Percentiles rank a stretch among this genome's conserved stretches.
Conservation (phyloP, 1,284 basidiomycete genomes). For the Pseudozyma sp. region DNA sequence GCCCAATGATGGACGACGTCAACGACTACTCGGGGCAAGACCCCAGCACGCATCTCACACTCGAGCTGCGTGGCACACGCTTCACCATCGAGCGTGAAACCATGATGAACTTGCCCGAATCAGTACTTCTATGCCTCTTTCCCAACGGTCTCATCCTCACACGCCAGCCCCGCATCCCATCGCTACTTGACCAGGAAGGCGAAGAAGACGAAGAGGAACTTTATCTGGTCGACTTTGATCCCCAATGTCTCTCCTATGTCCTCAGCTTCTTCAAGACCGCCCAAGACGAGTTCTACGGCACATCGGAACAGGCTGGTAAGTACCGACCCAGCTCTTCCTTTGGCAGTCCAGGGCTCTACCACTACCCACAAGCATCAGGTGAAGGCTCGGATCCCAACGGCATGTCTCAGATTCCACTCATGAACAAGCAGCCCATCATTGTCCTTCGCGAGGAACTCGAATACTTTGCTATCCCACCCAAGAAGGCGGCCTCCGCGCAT, state of each 20-base stretch:
- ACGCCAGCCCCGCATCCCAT: conserved; percentile 78
- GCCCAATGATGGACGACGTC: conserved; percentile 47
- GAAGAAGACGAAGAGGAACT: conserved; percentile 86
- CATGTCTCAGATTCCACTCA: conserved; percentile 75
- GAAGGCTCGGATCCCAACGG: conserved; percentile 70
- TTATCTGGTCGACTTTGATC: conserved; percentile 97
- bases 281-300: conserved; percentile 92
- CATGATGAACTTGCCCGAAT: conserved; percentile 98
- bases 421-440: conserved; percentile 97
- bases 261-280: conserved; percentile 89
- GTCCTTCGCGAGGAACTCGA: conserved; percentile 97
- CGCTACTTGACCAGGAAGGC: conserved; percentile 67
- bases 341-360: conserved; percentile 33
- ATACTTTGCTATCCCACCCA: conserved; percentile 89
- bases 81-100: conserved; percentile 97
- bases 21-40: conserved; percentile 36
- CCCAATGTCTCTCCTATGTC: conserved; percentile 93
- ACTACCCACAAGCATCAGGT: conserved; percentile 30
- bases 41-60: conserved; percentile 78
- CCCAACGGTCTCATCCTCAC: conserved; percentile 96
- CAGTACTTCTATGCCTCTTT: conserved; percentile 93
- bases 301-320: conserved; percentile 79
- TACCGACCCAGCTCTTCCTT: conserved; percentile 73
- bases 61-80: conserved; percentile 89
- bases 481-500: conserved; percentile 19